Percentiles rank a stretch among this genome's conserved stretches.
Evolutionary conservation across 2,329 filamentous ascomycete genomes (phyloP).

Genomic region (Leptosphaerulina australis): DNA sequence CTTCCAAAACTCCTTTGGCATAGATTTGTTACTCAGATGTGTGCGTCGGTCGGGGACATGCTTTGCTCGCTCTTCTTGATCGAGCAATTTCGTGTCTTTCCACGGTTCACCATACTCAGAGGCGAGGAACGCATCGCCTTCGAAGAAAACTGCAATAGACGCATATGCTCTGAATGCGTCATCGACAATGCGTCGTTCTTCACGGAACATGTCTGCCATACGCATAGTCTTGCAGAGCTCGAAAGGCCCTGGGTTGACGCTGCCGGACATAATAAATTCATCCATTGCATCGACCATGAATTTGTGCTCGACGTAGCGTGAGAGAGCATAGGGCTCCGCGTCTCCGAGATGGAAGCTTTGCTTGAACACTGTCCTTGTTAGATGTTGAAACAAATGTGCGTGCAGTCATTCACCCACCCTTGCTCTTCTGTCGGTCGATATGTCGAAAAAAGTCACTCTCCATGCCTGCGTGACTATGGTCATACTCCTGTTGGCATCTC

Average conservation of each 20-base stretch:
- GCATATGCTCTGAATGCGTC: conserved; percentile 34
- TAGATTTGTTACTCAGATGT: conserved; percentile 46
- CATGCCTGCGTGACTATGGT: conserved; percentile 13
- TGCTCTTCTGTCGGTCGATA: conserved; percentile 45
- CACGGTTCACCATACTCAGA: conserved; percentile 44
- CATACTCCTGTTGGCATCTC: conserved; percentile 21
- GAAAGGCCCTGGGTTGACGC: conserved; percentile 26
- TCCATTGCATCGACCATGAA: conserved; percentile 46
- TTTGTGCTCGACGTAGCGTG: conserved; percentile 48
- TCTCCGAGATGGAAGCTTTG: conserved; percentile 55
- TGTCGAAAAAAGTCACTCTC: conserved; percentile 39
- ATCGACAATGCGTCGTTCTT: conserved; percentile 30
- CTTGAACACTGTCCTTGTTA: conserved; percentile 46
- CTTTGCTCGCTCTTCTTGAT: conserved; percentile 51
- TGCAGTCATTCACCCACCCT: conserved; percentile 28
- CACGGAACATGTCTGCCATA: conserved; percentile 22
- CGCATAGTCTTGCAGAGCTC: conserved; percentile 31
- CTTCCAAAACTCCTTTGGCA: conserved; percentile 49
- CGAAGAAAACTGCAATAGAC: conserved; percentile 26
- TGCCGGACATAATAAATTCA: conserved; percentile 22
- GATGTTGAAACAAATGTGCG: not conserved
- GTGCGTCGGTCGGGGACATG: conserved; percentile 48
- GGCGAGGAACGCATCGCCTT: conserved; percentile 45
- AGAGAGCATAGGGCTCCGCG: conserved; percentile 49
- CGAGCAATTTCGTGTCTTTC: conserved; percentile 48